Base-by-base conservation (phyloP, 2,329 filamentous ascomycete genomes). In the Aspergillus pseudoviridinutans region DNA sequence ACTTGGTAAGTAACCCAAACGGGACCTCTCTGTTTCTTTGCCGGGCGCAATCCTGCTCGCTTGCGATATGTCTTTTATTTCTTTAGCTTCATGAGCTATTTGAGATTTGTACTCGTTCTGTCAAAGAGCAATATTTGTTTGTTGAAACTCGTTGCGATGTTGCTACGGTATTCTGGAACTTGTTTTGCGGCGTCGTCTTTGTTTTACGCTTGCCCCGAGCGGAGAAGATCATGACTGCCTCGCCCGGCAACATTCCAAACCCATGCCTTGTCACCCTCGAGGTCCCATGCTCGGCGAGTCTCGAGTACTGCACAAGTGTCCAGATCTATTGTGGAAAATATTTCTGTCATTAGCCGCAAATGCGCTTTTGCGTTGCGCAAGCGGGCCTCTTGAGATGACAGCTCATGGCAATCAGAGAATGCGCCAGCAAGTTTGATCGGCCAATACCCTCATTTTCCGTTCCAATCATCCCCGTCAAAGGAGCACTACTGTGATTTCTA, bases 1-100 rank as follows among this genome's bases (percentile, higher is more conserved):
- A 49, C 58, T 56, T 62, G 63, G 64, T 66, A 59, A 66, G 64
- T 66, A 61, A 59, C 24, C 24, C 44, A 47, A 24, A 57, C 44
- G 55, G 60, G 57, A 58, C 56, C 59, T 54, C 32, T 63, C 54
- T 57, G 44, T 58, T 59, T 55, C 58, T 56, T 61, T 52, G 59
- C 56, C 57, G 58, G 57, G 56, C 57, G 57, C 58, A 58, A 52
- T 58, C 49, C 56, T 53, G 49, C 55, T 46, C 56, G 51, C 49
- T 53, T 56, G 55, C 58, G 55, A 60, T 51, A 54, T 51, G 47
- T 27, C 22, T 51, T 27, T 35, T 53, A 35, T 51, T 50, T 29
- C 56, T 53, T 20, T 25, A 28, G 41, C 29, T 20, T 35, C 29
- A 38, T 24, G 29, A 38, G 50, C 25, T 51, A 25, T 47, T 47